Base-by-base conservation (phyloP, 2,329 filamentous ascomycete species). In the Leptographium procerum region DNA sequence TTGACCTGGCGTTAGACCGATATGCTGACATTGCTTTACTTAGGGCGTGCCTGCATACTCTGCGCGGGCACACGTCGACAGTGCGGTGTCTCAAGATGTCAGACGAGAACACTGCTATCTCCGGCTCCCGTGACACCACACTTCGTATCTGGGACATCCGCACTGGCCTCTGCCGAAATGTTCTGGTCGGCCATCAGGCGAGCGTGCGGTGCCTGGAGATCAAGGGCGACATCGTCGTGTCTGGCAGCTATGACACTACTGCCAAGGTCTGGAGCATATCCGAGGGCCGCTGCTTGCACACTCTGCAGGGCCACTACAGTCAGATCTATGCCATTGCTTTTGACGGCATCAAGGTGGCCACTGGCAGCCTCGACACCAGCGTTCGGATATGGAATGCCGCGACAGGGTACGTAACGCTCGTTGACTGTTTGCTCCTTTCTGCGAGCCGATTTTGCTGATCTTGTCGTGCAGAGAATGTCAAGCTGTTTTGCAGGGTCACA, bases 291-390 rank as follows among this genome's bases (percentile, higher is more conserved):
- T 99, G 94, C 70, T 76, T 97, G 57, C 86, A 92, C 64, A 96
- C 91, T 0, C 78, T 99, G 45, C 86, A 87, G 51, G 94, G 94
- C 0, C 94, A 99, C 72, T 99, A 96, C 73, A 97, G 92, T 69
- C 94, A 99, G 69, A 99, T 99, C 60, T 99, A 99, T 70, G 94
- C 94, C 24, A 95, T 99, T 69, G 94, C 94, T 1, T 99, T 97
- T 72, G 94, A 99, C 69, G 94, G 94, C 45, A 86, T 86, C 65
- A 83, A 91, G 63, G 91, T 99, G 59, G 92, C 95, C 40, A 99
- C 94, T 11, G 94, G 94, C 56, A 96, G 91, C 71, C 76, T 99
- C 61, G 94, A 99, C 72, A 99, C 94, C 4, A 96, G 92, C 66
- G 92, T 99, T 29, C 82, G 94, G 63, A 95, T 99, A 62, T 99